Percentiles rank a stretch among this genome's conserved stretches.
These are phyloP conservation scores for Botrytis elliptica DNA, from an alignment of 2,329 filamentous ascomycete genomes.

Conservation along the genomic window DNA sequence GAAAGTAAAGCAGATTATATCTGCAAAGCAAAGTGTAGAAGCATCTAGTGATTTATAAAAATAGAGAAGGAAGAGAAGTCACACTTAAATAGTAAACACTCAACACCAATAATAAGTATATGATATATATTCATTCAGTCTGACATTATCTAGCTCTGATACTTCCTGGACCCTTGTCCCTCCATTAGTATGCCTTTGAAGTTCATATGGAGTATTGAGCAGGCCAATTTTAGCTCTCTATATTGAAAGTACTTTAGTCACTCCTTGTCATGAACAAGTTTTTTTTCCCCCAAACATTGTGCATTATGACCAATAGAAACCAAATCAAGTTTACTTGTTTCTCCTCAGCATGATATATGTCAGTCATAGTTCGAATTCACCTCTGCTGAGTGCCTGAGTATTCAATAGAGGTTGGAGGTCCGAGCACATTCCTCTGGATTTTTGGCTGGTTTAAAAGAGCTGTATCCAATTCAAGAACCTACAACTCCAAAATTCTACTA, in stretches of 20 bases:
- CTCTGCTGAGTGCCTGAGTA: neutral
- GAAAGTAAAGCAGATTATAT: neutral
- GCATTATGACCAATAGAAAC: neutral
- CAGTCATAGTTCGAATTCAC: neutral
- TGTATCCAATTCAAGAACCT: neutral
- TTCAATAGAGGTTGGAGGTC: neutral
- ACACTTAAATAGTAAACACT: neutral
- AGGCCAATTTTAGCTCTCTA: neutral
- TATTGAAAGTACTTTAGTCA: neutral
- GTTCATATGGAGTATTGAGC: neutral
- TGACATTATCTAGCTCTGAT: neutral
- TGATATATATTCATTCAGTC: neutral
- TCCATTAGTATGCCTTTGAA: neutral
- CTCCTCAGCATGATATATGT: neutral
- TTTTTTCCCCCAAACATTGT: neutral
- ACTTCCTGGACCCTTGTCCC: neutral
- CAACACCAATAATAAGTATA: neutral
- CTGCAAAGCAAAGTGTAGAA: neutral
- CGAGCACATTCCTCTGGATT: neutral
- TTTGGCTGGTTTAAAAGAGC: neutral
- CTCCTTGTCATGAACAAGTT: neutral
- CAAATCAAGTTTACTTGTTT: neutral
- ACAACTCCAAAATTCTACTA: neutral
- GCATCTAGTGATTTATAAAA: neutral
- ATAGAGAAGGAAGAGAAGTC: neutral